Conservation (phyloP, 1,139 yeast species). For the Candida smagusa region DNA sequence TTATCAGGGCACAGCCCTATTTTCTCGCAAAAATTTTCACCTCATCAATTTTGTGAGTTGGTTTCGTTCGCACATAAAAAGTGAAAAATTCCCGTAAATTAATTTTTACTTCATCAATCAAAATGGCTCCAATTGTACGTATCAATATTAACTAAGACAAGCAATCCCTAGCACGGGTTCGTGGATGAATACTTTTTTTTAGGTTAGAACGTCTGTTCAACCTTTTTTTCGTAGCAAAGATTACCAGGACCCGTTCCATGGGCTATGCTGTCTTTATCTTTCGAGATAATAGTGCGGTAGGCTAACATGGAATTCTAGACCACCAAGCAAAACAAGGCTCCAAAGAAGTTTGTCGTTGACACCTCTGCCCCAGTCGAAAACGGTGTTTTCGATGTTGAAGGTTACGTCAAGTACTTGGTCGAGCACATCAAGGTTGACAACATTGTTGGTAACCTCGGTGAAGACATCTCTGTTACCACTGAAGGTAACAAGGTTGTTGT, state of each 20-base stretch:
- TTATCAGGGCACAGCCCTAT: neutral
- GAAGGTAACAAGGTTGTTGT: constrained; percentile 86
- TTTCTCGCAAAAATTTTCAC: neutral
- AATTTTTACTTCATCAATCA: constrained; percentile 16
- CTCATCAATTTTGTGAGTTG: no score
- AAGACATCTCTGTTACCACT: constrained; percentile 81
- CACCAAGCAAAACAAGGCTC: constrained; percentile 72
- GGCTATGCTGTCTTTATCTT: constrained; percentile 56
- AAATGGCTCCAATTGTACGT: constrained; percentile 93
- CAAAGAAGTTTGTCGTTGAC: constrained; percentile 94
- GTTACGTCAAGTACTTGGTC: constrained; percentile 95
- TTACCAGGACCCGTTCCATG: constrained; percentile 38
- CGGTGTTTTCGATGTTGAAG: constrained; percentile 96
- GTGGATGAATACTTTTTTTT: constrained; percentile 8
- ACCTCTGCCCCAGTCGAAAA: constrained; percentile 96
- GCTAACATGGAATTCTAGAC: constrained; percentile 58
- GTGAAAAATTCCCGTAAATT: no score
- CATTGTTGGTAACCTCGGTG: constrained; percentile 95
- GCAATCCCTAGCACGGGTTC: constrained; percentile 36
- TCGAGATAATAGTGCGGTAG: constrained; percentile 54
- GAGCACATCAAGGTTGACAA: constrained; percentile 99
- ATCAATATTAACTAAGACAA: constrained; percentile 15
- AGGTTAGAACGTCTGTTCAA: constrained; percentile 3
- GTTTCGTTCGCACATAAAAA: no score
- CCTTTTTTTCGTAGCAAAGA: constrained; percentile 7